A percentile compares a stretch with the other conserved stretches of the same genome.
Evolutionary conservation across 306 rosid species (phyloP).

Genomic region (Cucurbita argyrosperma): DNA sequence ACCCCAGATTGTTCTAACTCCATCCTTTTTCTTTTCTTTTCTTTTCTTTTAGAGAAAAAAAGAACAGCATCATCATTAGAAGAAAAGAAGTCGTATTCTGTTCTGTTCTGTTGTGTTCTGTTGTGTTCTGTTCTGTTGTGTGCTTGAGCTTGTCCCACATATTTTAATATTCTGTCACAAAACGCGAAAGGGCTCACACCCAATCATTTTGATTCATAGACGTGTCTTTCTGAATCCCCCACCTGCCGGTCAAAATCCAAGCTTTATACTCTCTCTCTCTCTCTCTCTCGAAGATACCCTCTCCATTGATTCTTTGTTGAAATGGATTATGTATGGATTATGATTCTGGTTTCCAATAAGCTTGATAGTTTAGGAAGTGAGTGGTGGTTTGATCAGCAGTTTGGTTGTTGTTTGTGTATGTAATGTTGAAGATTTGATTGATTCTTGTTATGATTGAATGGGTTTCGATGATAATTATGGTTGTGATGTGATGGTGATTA

Average conservation of each 20-base stretch:
- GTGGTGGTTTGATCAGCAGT: background rate
- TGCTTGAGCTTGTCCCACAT: background rate
- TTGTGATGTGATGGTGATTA: background rate
- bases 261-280: background rate
- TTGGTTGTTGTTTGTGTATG: background rate
- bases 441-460: background rate
- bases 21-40: background rate
- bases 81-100: background rate
- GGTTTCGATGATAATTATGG: background rate
- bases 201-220: background rate
- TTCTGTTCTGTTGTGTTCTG: background rate
- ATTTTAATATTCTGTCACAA: background rate
- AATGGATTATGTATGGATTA: background rate
- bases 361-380: background rate
- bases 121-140: background rate
- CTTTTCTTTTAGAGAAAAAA: background rate
- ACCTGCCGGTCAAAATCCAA: background rate
- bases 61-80: background rate
- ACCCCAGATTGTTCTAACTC: conserved; percentile 27
- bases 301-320: background rate
- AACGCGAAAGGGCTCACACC: background rate
- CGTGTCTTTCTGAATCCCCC: background rate
- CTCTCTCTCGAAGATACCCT: too few relatives aligned
- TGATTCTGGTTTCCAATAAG: background rate
- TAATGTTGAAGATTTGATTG: background rate